Evolutionary conservation across 306 rosid species (phyloP).

Genomic region (Glycine soja): DNA sequence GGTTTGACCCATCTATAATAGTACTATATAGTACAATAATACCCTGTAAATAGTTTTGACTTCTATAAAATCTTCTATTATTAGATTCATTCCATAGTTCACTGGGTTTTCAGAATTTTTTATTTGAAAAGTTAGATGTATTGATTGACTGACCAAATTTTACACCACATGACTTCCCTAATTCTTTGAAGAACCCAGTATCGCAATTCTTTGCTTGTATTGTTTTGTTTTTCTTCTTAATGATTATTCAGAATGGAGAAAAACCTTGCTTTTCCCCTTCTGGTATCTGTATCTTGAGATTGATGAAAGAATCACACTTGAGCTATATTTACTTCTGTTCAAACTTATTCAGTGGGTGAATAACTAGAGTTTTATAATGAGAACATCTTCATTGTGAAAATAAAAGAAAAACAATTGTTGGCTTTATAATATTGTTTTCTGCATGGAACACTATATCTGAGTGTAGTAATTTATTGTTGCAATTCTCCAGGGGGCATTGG

Average conservation of each 20-base stretch:
- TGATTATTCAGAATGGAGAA: conserved; percentile 8
- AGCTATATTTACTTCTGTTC: not conserved
- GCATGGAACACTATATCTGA: conserved; percentile 14
- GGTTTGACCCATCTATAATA: conserved; percentile 14
- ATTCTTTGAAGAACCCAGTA: conserved; percentile 14
- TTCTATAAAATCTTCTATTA: not conserved
- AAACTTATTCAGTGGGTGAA: conserved; percentile 23
- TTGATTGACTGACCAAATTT: conserved; percentile 5
- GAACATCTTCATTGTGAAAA: conserved; percentile 30
- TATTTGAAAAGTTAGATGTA: not conserved
- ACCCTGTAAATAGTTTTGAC: not conserved
- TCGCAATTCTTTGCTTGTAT: conserved; percentile 4
- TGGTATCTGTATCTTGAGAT: not conserved
- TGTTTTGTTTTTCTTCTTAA: not conserved
- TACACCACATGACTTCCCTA: not conserved
- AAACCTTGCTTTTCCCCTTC: not conserved
- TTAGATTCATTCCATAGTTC: not conserved
- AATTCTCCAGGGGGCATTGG: conserved; percentile 80
- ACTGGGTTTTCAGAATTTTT: conserved; percentile 3
- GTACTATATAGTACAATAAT: not conserved
- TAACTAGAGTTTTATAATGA: conserved; percentile 19
- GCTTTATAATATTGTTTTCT: not conserved
- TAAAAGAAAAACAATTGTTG: not conserved
- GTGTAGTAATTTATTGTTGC: conserved; percentile 8
- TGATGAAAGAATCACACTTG: conserved; percentile 1